Conservation (phyloP, 2,329 filamentous ascomycete genomes). For the Ophiostoma novo-ulmi region DNA sequence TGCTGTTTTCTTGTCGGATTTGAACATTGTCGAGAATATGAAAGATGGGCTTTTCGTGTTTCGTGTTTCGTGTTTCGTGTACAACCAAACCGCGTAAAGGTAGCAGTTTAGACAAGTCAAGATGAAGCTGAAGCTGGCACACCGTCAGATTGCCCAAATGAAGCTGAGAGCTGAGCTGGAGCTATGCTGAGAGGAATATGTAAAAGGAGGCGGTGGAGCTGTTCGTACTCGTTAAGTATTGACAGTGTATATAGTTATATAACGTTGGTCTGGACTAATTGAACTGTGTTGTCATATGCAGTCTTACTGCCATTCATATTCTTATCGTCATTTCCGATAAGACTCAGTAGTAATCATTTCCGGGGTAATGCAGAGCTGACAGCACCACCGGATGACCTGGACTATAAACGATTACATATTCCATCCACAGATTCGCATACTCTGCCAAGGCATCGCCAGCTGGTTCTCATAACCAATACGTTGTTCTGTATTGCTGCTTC, state of each 20-base stretch:
- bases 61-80: not conserved
- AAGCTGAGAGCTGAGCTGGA: not conserved
- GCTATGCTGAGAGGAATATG: not conserved
- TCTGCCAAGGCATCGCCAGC: too few relatives aligned
- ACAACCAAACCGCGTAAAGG: not conserved
- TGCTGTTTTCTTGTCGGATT: slow-evolving; percentile 9
- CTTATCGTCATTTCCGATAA: slow-evolving; percentile 1
- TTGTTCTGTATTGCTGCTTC: not conserved
- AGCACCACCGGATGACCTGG: too few relatives aligned
- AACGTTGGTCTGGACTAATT: not conserved
- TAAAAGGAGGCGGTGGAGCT: slow-evolving; percentile 16
- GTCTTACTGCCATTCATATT: not conserved
- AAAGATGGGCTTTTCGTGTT: not conserved
- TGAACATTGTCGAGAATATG: slow-evolving; percentile 7
- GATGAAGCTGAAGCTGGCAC: not conserved
- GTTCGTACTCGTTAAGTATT: not conserved
- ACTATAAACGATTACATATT: too few relatives aligned
- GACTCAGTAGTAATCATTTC: not conserved
- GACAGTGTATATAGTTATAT: not conserved
- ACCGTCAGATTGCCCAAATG: too few relatives aligned
- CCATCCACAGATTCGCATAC: too few relatives aligned
- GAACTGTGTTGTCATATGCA: not conserved
- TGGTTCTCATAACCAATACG: too few relatives aligned
- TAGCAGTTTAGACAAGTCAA: not conserved
- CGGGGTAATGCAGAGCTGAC: too few relatives aligned